Percentiles rank a stretch among this genome's conserved stretches.
Evolutionary conservation across 164 flowering plant genomes (phyloP).

Genomic region (Dillenia suffruticosa): DNA sequence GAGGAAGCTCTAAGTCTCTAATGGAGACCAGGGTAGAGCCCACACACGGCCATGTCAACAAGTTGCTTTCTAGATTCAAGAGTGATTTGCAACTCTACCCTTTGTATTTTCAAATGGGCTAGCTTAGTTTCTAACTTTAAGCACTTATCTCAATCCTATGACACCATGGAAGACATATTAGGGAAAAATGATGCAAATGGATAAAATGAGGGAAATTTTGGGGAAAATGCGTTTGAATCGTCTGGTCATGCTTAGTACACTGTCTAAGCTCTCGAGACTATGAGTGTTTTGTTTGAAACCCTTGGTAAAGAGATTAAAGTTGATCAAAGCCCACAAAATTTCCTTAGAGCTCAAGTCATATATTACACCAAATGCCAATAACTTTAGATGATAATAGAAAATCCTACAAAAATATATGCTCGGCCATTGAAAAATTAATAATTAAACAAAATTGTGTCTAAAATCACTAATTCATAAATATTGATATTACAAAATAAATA

Average conservation of each 20-base stretch:
- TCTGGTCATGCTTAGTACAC: slow-evolving; percentile 41
- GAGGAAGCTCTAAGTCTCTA: slow-evolving; percentile 49
- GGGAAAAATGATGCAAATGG: slow-evolving; percentile 64
- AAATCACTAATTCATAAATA: no score
- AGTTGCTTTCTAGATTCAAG: slow-evolving; percentile 50
- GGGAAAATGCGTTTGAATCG: slow-evolving; percentile 39
- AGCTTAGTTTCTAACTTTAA: slow-evolving; percentile 26
- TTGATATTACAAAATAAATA: no score
- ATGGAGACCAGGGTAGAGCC: slow-evolving; percentile 28
- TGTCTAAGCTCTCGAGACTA: slow-evolving; percentile 37
- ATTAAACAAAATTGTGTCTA: no score
- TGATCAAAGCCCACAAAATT: slow-evolving; percentile 54
- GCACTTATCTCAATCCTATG: slow-evolving; percentile 44
- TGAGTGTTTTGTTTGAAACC: slow-evolving; percentile 81
- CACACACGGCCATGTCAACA: slow-evolving; percentile 31
- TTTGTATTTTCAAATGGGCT: slow-evolving; percentile 74
- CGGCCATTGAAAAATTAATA: no score
- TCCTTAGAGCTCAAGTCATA: slow-evolving; percentile 56
- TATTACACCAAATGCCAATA: slow-evolving; percentile 57
- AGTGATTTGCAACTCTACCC: slow-evolving; percentile 79
- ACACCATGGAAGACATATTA: slow-evolving; percentile 62
- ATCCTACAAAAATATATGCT: no score
- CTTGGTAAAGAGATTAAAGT: slow-evolving; percentile 75
- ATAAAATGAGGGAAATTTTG: slow-evolving; percentile 45
- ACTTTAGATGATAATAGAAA: slow-evolving; percentile 19